Percentiles rank a stretch among this genome's conserved stretches.
Conservation (phyloP, 2,329 filamentous ascomycete genomes). For the Zymoseptoria tritici region DNA sequence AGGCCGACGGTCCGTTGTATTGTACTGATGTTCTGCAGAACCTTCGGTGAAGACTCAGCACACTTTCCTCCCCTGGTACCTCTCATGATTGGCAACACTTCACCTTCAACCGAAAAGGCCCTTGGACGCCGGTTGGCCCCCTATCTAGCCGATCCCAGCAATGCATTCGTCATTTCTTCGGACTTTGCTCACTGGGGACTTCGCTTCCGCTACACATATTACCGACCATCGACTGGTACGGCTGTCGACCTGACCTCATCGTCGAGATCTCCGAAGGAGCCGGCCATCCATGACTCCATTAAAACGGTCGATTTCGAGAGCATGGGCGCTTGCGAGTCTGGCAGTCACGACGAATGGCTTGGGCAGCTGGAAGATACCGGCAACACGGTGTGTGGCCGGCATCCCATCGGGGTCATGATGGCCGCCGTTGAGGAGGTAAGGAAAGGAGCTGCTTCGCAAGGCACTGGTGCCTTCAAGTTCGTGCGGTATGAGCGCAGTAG, state of each 20-base stretch:
- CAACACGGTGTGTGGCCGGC: conserved; percentile 90
- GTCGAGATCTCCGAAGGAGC: conserved; percentile 38
- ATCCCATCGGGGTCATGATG: conserved; percentile 91
- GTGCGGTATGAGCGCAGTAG: conserved; percentile 82
- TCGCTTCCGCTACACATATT: conserved; percentile 77
- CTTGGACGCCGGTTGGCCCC: conserved; percentile 67
- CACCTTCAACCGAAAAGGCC: conserved; percentile 54
- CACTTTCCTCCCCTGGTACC: conserved; percentile 71
- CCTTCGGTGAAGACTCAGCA: conserved; percentile 33
- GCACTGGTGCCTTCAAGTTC: conserved; percentile 56
- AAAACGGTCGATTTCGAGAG: conserved; percentile 68
- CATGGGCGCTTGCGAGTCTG: conserved; percentile 77
- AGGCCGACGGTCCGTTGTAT: neutral
- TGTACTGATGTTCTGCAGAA: conserved; percentile 19
- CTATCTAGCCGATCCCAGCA: conserved; percentile 67
- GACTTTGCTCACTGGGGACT: conserved; percentile 97
- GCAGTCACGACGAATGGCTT: conserved; percentile 63
- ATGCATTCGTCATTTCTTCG: conserved; percentile 81
- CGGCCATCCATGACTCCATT: conserved; percentile 77
- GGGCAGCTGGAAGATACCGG: conserved; percentile 61
- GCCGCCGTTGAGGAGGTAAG: conserved; percentile 66
- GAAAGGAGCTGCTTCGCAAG: conserved; percentile 23
- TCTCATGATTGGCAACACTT: conserved; percentile 75
- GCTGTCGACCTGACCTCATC: conserved; percentile 35
- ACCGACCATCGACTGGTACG: conserved; percentile 49